Conservation (phyloP, 106 monocot genomes). For the Dioscorea dumetorum region DNA sequence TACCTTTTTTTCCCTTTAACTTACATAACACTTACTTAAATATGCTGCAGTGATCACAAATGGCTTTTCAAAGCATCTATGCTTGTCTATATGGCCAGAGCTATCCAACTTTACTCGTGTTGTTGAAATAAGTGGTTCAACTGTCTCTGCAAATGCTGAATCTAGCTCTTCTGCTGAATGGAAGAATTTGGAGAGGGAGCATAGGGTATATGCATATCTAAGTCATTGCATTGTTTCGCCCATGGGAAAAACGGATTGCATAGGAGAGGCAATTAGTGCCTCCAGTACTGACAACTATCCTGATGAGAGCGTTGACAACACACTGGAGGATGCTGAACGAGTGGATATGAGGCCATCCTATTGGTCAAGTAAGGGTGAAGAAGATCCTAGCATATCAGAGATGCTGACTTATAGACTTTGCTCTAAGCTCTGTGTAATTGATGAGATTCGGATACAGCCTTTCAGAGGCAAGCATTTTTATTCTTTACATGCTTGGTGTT, state of each 20-base stretch:
- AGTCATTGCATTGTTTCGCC: constrained; percentile 22
- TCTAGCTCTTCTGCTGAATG: constrained; percentile 40
- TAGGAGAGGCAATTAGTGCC: constrained; percentile 39
- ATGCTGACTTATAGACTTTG: constrained; percentile 54
- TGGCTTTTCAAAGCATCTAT: neutral
- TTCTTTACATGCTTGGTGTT: neutral
- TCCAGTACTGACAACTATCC: constrained; percentile 93
- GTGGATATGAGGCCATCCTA: constrained; percentile 53
- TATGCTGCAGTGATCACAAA: constrained; percentile 1
- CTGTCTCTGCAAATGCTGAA: constrained; percentile 14
- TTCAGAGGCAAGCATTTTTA: constrained; percentile 56
- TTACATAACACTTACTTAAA: too few relatives aligned
- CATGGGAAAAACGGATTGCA: constrained; percentile 23
- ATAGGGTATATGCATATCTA: constrained; percentile 51
- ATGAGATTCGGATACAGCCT: constrained; percentile 72
- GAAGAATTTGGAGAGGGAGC: constrained; percentile 35
- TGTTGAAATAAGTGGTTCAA: constrained; percentile 16
- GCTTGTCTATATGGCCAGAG: constrained; percentile 10
- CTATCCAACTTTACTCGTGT: constrained; percentile 38
- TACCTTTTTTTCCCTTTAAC: too few relatives aligned
- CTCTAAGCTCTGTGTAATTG: constrained; percentile 53
- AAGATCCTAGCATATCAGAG: constrained; percentile 53
- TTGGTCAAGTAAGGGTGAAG: constrained; percentile 84
- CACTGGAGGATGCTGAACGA: constrained; percentile 40
- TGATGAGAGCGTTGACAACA: constrained; percentile 69